Base-by-base conservation (phyloP, 2,329 filamentous ascomycete species). In the Cordyceps militaris region DNA sequence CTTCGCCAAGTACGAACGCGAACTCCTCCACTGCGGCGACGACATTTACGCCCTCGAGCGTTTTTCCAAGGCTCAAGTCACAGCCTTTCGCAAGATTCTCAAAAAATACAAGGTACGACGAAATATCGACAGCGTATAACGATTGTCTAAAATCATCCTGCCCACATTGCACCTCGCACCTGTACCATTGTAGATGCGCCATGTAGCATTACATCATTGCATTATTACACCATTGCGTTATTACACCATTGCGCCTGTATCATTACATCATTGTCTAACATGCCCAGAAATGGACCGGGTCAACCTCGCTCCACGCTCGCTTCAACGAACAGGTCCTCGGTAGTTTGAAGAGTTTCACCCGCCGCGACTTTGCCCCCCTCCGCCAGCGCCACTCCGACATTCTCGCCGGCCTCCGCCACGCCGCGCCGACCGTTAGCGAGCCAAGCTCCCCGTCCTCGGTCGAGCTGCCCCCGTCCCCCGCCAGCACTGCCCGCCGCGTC, bases 81-180 rank as follows among this genome's bases (percentile, higher is more conserved):
- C 86, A 4, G 90, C 87, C 4, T 92, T 95, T 65, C 82, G 83
- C 57, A 95, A 95, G 73, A 86, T 95, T 38, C 75, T 92, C 34
- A 94, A 93, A 70, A 95, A 95, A 69, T 93, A 94, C 73, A 81
- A 79, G 76, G 82, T 83, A 72, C n/a, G 73, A n/a, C n/a, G n/a
- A n/a, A n/a, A n/a, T n/a, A n/a, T n/a, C n/a, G n/a, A n/a, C n/a
- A n/a, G n/a, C n/a, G n/a, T n/a, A n/a, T n/a, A n/a, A n/a, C n/a
- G n/a, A n/a, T n/a, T n/a, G n/a, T n/a, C n/a, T 6, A 6, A 32
- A 32, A 32, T 11, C 30, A 32, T 32, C 30, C 30, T 32, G 6
- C 6, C 30, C 30, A 6, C 11, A 6, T 32, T 32, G 30, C 30
- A 32, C n/a, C n/a, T n/a, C n/a, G n/a, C n/a, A n/a, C n/a, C n/a